Conservation (phyloP, 768 basidiomycete species). For the Russula vinacea region DNA sequence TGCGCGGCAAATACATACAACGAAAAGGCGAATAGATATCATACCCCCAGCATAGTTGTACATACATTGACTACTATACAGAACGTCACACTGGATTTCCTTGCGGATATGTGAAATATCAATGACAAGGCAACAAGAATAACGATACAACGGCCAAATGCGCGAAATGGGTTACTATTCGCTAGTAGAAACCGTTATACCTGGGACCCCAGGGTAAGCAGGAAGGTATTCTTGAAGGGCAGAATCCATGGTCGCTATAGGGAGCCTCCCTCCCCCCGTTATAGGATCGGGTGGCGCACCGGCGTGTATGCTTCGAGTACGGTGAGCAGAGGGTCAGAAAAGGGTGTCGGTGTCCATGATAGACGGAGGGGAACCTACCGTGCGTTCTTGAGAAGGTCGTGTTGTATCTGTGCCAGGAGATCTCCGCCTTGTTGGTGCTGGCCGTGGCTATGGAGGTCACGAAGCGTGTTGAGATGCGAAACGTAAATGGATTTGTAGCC, state of each 20-base stretch:
- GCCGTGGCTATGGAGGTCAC: neutral
- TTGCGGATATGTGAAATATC: neutral
- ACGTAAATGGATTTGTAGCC: neutral
- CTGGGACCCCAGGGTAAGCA: too few relatives aligned
- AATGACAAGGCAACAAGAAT: neutral
- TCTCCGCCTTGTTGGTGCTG: neutral
- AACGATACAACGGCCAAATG: neutral
- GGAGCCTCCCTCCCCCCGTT: neutral
- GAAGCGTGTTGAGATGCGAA: constrained; percentile 9
- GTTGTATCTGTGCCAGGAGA: neutral
- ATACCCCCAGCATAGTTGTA: neutral
- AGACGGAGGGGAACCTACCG: constrained; percentile 7
- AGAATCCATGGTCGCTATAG: neutral
- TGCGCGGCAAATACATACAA: too few relatives aligned
- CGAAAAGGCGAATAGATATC: too few relatives aligned
- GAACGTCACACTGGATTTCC: neutral
- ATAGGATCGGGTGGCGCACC: neutral
- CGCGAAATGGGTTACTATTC: neutral
- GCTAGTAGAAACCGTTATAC: too few relatives aligned
- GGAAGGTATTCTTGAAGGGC: neutral
- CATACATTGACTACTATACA: neutral
- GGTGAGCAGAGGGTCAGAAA: neutral
- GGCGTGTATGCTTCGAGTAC: constrained; percentile 1
- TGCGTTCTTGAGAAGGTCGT: constrained; percentile 6
- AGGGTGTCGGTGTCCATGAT: neutral